Base-by-base conservation (phyloP, 2,329 filamentous ascomycete species). In the Chaetomiaceae sp. region DNA sequence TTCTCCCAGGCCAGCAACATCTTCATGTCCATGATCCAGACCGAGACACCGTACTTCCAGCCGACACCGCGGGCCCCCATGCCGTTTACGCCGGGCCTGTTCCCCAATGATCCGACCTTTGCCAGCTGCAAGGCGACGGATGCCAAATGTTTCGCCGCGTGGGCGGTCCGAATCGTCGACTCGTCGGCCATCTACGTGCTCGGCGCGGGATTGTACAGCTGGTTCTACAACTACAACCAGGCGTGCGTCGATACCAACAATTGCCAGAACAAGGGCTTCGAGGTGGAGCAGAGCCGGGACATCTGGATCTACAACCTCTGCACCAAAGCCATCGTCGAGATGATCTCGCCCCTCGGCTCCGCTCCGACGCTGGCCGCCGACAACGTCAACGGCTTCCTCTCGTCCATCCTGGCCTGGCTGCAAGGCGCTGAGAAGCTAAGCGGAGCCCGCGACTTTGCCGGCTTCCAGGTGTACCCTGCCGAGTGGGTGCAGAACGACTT, bases 231-330 rank as follows among this genome's bases (percentile, higher is more conserved):
- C 41, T 43, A 43, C 23, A 10, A n/a, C 13, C 41, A 43, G 27
- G 17, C 27, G 2, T 43, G 41, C 19, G 5, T 43, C 3, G 9
- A 8, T 2, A 42, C 40, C n/a, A 14, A 42, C 3, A 31, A 42
- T 25, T 42, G 40, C 25, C 40, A 42, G 17, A 31, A 20, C 3
- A 10, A 9, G 10, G 40, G 40, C 16, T 42, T 42, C 16, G 40
- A 42, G 25, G 40, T 42, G 16, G 40, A 42, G 40, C 40, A 42
- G 40, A 13, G 8, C 8, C 8, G 5, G 3, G 40, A 42, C 25
- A 31, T 42, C 8, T 42, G 40, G 40, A 42, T 42, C 40, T 42
- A 42, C 40, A 42, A 31, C 40, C 40, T 42, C 40, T 42, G 40
- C 25, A 42, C 40, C n/a, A 42, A 42, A 16, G 40, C 40, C n/a